These are phyloP conservation scores for Striga hermonthica DNA, from an alignment of 305 asterid genomes.

Conservation along the genomic window DNA sequence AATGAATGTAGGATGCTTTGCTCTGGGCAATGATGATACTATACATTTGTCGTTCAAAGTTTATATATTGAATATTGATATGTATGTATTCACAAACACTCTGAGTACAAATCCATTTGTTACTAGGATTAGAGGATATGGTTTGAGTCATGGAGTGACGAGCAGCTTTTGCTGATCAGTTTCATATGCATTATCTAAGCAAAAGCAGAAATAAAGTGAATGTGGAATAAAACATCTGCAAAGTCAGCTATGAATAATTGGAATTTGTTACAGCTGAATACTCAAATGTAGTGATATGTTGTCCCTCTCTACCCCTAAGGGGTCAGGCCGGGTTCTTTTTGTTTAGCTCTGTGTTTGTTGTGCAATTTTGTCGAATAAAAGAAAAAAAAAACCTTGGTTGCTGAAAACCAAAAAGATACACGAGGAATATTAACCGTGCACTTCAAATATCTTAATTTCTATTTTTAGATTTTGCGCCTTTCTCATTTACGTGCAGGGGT, in stretches of 20 bases:
- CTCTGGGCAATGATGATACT: conserved; percentile 9
- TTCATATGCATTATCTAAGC: conserved; percentile 14
- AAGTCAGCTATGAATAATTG: background rate
- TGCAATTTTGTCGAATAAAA: conserved; percentile 12
- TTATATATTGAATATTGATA: background rate
- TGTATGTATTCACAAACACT: conserved; percentile 15
- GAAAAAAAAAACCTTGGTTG: conserved; percentile 8
- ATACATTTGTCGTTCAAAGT: background rate
- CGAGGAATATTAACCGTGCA: background rate
- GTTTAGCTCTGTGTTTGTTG: conserved; percentile 17
- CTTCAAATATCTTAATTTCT: conserved; percentile 1
- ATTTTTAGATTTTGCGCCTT: conserved; percentile 19
- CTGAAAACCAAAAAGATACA: background rate
- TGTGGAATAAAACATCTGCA: background rate
- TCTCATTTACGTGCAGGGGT: conserved; percentile 48
- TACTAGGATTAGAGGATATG: background rate
- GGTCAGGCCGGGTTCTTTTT: background rate
- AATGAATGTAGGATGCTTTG: conserved; percentile 5
- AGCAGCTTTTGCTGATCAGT: conserved; percentile 3
- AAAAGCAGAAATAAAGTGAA: background rate
- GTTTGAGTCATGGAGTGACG: background rate
- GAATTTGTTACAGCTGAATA: background rate
- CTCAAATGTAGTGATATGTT: background rate
- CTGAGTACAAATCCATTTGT: background rate
- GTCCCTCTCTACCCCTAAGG: background rate